Conservation (phyloP, 2,329 filamentous ascomycete species). For the Tolypocladium nubicola region DNA sequence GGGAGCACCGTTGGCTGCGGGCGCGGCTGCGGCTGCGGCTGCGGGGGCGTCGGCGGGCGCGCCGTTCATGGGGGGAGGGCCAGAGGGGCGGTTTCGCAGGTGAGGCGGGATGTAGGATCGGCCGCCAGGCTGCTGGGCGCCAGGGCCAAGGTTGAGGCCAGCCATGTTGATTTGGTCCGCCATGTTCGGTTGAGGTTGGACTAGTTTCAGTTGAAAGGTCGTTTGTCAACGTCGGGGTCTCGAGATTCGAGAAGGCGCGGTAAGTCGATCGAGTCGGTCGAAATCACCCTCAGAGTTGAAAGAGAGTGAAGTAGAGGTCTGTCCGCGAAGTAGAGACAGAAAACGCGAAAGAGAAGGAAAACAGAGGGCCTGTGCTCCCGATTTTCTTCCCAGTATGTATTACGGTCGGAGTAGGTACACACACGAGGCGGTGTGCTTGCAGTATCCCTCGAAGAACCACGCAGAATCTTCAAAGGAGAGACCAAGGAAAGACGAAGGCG, state of each 20-base stretch:
- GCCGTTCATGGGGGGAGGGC: conserved; percentile 9
- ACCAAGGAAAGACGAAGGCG: conserved; percentile 28
- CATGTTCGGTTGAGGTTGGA: conserved; percentile 42
- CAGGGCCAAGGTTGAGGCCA: conserved; percentile 53
- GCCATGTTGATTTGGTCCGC: conserved; percentile 78
- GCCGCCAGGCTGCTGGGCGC: conserved; percentile 19
- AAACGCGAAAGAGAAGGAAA: conserved; percentile 18
- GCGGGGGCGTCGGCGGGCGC: background rate
- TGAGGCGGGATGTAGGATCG: conserved; percentile 82
- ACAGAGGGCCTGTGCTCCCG: conserved; percentile 22
- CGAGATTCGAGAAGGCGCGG: background rate
- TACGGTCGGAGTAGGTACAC: conserved; percentile 14
- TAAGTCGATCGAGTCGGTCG: conserved; percentile 7
- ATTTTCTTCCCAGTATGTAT: conserved; percentile 16
- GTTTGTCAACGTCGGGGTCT: background rate
- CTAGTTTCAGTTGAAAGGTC: conserved; percentile 10
- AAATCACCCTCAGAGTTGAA: conserved; percentile 19
- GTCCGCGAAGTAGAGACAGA: conserved; percentile 19
- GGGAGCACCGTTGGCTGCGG: conserved; percentile 6
- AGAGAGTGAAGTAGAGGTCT: conserved; percentile 15
- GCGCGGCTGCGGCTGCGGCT: background rate
- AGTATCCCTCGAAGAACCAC: conserved; percentile 29
- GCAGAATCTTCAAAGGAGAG: conserved; percentile 36
- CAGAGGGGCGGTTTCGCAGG: conserved; percentile 46
- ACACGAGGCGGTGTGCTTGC: conserved; percentile 19